Conservation (phyloP, 179 eudicot species). For the Camellia oleifera region DNA sequence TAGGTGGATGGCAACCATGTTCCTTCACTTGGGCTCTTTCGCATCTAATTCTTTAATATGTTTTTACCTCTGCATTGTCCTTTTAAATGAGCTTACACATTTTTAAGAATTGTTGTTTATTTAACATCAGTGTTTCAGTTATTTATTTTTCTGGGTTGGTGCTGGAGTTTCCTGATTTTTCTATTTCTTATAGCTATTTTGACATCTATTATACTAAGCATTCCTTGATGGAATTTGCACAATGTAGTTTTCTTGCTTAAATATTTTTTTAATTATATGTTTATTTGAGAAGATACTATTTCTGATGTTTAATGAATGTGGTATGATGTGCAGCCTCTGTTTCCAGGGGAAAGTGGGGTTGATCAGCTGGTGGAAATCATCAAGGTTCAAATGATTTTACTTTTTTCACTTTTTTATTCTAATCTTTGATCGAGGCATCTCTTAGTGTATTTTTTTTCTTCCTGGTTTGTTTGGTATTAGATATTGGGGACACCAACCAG, state of each 20-base stretch:
- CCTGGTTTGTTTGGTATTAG: constrained; percentile 26
- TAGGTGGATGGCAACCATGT: background rate
- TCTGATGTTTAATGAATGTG: constrained; percentile 14
- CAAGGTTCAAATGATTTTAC: constrained; percentile 44
- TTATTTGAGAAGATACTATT: constrained; percentile 6
- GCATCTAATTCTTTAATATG: background rate
- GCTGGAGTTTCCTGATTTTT: background rate
- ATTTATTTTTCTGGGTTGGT: background rate
- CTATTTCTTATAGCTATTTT: background rate
- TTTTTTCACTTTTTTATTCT: background rate
- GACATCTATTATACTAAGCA: background rate
- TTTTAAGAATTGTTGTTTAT: background rate
- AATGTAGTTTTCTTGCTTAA: background rate
- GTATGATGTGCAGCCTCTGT: constrained; percentile 64
- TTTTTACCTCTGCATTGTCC: background rate
- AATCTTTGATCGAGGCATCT: constrained; percentile 9
- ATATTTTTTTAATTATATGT: background rate
- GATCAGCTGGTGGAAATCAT: constrained; percentile 95
- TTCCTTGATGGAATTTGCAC: background rate
- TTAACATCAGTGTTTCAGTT: too few relatives aligned
- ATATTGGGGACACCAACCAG: constrained; percentile 92
- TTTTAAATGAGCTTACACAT: background rate
- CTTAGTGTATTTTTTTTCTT: background rate
- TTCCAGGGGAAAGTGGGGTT: constrained; percentile 96
- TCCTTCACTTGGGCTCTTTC: background rate